phyloP scores from a whole-genome alignment of 495 filamentous ascomycete genomes.

The Penicillium lividum region DNA sequence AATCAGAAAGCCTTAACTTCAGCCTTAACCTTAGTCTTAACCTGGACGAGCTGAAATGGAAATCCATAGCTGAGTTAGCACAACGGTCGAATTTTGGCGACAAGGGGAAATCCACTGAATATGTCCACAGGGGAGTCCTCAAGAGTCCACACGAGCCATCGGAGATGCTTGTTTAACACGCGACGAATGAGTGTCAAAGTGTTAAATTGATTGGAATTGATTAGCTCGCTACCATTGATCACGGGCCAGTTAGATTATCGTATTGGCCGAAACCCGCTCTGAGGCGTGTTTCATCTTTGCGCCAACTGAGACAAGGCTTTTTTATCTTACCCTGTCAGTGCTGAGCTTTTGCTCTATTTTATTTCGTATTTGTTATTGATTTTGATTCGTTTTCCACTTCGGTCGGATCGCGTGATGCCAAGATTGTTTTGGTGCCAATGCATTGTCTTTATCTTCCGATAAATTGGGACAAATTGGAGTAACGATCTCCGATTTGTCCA shows the following conservation, averaged over 20 bases:
- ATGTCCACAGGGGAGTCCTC: too few species aligned
- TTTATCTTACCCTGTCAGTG: too few species aligned
- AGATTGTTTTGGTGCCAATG: not conserved
- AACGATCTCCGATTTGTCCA: too few species aligned
- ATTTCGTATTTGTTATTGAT: not conserved
- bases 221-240: conserved; percentile 25
- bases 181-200: conserved; percentile 30
- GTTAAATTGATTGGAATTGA: conserved; percentile 16
- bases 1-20: too few species aligned
- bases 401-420: conserved; percentile 4
- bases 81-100: conserved; percentile 11
- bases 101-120: not conserved
- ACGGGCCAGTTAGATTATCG: conserved; percentile 15
- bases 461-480: too few species aligned
- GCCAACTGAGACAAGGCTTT: conserved; percentile 21
- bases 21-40: too few species aligned
- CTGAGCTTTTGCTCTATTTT: not conserved
- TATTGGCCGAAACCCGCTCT: conserved; percentile 8
- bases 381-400: not conserved
- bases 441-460: too few species aligned
- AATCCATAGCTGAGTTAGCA: conserved; percentile 6
- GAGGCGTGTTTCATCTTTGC: conserved; percentile 33
- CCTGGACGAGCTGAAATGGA: not conserved
- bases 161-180: conserved; percentile 36
- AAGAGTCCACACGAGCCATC: too few species aligned